Percentiles rank a stretch among this genome's conserved stretches.
Conservation (phyloP, 768 basidiomycete genomes). For the Amanita subjunquillea region DNA sequence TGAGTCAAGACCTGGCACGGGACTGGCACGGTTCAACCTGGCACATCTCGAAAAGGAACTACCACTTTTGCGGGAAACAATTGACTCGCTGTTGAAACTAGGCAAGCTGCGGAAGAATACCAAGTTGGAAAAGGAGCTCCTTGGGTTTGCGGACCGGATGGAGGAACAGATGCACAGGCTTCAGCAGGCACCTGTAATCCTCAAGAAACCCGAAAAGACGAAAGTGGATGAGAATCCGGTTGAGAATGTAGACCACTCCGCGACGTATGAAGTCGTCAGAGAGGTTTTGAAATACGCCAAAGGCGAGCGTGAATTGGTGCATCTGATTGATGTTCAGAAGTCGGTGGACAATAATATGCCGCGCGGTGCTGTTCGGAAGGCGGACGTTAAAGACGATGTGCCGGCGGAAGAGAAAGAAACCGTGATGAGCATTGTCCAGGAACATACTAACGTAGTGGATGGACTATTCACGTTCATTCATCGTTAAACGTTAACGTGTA, state of each 20-base stretch:
- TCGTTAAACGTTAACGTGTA: no score
- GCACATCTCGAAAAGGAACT: conserved; percentile 13
- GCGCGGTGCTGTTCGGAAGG: background rate
- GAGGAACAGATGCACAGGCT: conserved; percentile 14
- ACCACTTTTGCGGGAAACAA: conserved; percentile 14
- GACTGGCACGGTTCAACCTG: conserved; percentile 5
- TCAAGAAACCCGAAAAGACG: conserved; percentile 1
- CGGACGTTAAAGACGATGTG: background rate
- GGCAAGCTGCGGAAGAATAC: conserved; percentile 16
- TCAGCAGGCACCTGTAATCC: background rate
- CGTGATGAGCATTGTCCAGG: background rate
- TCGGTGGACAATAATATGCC: conserved; percentile 21
- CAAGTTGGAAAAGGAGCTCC: conserved; percentile 10
- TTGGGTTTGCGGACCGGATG: conserved; percentile 18
- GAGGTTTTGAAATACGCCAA: conserved; percentile 9
- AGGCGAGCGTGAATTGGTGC: conserved; percentile 19
- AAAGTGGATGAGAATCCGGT: conserved; percentile 5
- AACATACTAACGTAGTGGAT: background rate
- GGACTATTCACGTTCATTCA: no score
- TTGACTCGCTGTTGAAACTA: conserved; percentile 13
- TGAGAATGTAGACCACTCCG: conserved; percentile 8
- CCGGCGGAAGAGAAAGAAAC: background rate
- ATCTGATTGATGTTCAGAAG: conserved; percentile 25
- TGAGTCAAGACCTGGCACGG: conserved; percentile 4
- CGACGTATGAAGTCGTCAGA: conserved; percentile 12